phyloP scores from a whole-genome alignment of 257 asterid genomes.

The Ehretia macrophylla region DNA sequence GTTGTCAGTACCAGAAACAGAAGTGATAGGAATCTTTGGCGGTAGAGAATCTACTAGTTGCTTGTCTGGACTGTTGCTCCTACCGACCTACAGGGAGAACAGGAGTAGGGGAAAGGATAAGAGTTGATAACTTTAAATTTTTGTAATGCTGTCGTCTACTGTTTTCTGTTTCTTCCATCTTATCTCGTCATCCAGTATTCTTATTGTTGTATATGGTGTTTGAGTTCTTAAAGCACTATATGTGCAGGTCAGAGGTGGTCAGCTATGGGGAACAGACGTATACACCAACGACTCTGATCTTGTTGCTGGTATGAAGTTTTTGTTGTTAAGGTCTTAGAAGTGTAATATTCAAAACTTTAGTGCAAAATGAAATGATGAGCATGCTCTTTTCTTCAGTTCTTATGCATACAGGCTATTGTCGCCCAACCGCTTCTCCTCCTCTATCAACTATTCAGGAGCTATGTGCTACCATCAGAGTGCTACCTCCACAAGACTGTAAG shows the following conservation, averaged over 20 bases:
- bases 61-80: too few relatives aligned
- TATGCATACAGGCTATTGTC: slow-evolving; percentile 96
- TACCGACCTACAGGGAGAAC: too few relatives aligned
- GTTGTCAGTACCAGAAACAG: too few relatives aligned
- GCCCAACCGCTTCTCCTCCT: slow-evolving; percentile 91
- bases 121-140: too few relatives aligned
- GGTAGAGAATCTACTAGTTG: too few relatives aligned
- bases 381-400: slow-evolving; percentile 59
- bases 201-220: slow-evolving; percentile 8
- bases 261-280: slow-evolving; percentile 97
- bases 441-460: slow-evolving; percentile 81
- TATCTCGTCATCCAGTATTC: background rate
- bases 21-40: too few relatives aligned
- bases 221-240: slow-evolving; percentile 16
- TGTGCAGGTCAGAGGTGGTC: slow-evolving; percentile 92
- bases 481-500: slow-evolving; percentile 94
- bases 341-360: background rate
- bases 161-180: background rate
- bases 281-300: slow-evolving; percentile 97
- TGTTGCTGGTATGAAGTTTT: slow-evolving; percentile 75
- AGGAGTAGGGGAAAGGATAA: too few relatives aligned
- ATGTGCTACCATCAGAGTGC: slow-evolving; percentile 79
- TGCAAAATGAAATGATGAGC: slow-evolving; percentile 25
- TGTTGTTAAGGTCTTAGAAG: slow-evolving; percentile 7
- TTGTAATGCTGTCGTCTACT: too few relatives aligned